These are phyloP conservation scores for Copromyces sp. DNA, from an alignment of 495 filamentous ascomycete species.

Conservation along the genomic window DNA sequence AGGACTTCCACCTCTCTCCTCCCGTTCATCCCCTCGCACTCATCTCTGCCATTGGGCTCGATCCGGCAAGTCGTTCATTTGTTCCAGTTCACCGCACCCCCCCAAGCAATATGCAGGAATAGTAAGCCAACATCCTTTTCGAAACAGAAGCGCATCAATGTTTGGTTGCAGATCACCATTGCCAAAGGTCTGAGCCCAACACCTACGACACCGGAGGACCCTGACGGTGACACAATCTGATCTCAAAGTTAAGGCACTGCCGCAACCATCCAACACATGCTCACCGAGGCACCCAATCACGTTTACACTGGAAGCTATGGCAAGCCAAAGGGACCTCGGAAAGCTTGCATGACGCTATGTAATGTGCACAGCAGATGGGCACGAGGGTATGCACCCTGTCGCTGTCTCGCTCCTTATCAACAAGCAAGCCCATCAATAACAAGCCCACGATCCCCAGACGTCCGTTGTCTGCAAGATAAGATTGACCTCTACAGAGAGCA, in stretches of 20 bases:
- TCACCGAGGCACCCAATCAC: background rate
- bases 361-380: background rate
- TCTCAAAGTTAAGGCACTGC: background rate
- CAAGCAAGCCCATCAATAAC: background rate
- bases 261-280: background rate
- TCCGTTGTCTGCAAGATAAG: background rate
- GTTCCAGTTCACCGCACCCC: background rate
- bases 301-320: background rate
- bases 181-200: background rate
- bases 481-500: background rate
- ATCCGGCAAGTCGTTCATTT: background rate
- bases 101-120: background rate
- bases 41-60: background rate
- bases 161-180: background rate
- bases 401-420: background rate
- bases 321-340: background rate
- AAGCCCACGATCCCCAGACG: background rate
- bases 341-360: background rate
- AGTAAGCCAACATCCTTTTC: background rate
- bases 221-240: background rate
- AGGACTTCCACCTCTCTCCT: background rate
- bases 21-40: background rate
- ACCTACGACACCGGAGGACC: background rate
- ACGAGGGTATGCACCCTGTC: background rate
- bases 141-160: background rate